Base-by-base conservation (phyloP, 1,284 basidiomycete genomes). In the Boletus calvinii region DNA sequence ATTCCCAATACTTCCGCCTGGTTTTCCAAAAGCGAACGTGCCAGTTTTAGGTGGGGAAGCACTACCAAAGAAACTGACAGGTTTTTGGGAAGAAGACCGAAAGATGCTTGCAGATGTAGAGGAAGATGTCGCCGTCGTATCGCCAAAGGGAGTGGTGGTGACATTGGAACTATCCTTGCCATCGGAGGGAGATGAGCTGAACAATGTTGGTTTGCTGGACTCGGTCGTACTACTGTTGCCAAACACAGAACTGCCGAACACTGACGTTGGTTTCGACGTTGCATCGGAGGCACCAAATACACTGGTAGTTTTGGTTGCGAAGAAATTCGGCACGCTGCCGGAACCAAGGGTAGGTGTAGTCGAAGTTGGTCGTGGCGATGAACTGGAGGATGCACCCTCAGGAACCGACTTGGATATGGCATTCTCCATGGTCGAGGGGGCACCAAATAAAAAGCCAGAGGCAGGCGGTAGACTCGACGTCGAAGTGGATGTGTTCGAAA, bases 1-100 rank as follows among this genome's bases (percentile, higher is more conserved):
- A 58, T 80, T 82, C 5, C 83, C 81, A 32, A 83, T 73, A 59
- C 73, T 80, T 46, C 80, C 80, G 12, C 66, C 64, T 13, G 62
- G 54, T 42, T 69, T 72, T 40, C 66, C 66, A 32, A 72, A 70
- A 6, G 55, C 30, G 46, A 68, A 68, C 1, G 54, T 30, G 10
- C 50, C 24, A 15, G 57, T 41, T 55, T 64, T 70, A 1, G 68
- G 55, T 6, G 55, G 55, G 15, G 65, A 60, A 40, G 64, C 67
- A 29, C 58, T 62, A 30, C 68, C 69, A 49, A 77, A 75, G 15
- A 57, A 50, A 54, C 62, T 60, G 30, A 36, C 46, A 35, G 67
- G 48, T 42, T 65, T 71, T 15, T 72, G 62, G 6, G 65, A 54
- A 10, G 60, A 52, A 24, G 62, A 42, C 26, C 51, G 56, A 48